Percentiles rank a stretch among this genome's conserved stretches.
These are phyloP conservation scores for Capsicum pubescens DNA, from an alignment of 257 asterid genomes.

Conservation along the genomic window DNA sequence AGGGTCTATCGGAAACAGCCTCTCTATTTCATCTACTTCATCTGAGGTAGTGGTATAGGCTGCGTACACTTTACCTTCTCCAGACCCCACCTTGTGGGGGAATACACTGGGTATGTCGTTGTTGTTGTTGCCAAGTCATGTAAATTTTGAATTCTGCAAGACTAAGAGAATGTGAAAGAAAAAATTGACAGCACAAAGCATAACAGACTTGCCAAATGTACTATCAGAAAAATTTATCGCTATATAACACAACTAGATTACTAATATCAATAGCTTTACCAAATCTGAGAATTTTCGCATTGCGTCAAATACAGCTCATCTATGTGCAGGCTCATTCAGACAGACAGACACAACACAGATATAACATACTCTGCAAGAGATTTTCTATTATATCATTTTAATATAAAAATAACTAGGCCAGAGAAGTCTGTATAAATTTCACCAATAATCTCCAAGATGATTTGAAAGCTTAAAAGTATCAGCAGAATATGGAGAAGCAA, in stretches of 20 bases:
- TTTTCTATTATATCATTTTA: neutral
- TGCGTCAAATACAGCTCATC: neutral
- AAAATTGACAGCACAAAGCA: neutral
- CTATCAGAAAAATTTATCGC: neutral
- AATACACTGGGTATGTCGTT: too few relatives aligned
- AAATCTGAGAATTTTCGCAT: neutral
- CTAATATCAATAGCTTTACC: neutral
- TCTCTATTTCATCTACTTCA: too few relatives aligned
- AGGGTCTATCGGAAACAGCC: too few relatives aligned
- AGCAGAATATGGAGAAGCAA: neutral
- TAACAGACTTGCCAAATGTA: neutral
- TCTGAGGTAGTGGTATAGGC: too few relatives aligned
- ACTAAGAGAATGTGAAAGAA: neutral
- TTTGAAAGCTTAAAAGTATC: conserved; percentile 2
- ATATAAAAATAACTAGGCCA: neutral
- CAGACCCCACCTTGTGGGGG: too few relatives aligned
- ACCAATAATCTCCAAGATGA: neutral
- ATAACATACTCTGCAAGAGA: neutral
- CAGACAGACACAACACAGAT: conserved; percentile 1
- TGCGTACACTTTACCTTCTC: too few relatives aligned
- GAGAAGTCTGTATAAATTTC: neutral
- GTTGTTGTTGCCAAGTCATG: neutral
- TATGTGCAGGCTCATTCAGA: neutral
- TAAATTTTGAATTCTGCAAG: neutral
- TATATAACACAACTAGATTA: neutral